Percentiles rank a stretch among this genome's conserved stretches.
Evolutionary conservation across 805 yeast genomes (phyloP).

Genomic region (Brettanomyces anomalus): DNA sequence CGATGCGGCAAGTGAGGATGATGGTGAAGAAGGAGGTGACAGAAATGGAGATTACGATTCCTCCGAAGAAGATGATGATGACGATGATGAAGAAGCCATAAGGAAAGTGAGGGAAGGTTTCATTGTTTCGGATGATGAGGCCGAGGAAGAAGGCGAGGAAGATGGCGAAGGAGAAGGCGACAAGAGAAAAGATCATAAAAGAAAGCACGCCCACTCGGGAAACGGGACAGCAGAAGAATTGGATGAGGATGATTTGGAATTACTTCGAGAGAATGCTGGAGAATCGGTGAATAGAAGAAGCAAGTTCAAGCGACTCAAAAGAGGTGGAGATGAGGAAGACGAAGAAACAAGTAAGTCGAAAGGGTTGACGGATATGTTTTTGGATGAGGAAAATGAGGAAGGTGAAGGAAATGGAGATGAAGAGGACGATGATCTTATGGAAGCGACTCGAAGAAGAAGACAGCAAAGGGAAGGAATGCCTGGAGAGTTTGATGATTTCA

Average conservation of each 20-base stretch:
- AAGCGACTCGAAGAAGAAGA: constrained; percentile 20
- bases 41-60: constrained; percentile 45
- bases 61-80: constrained; percentile 79
- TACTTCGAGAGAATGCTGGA: constrained; percentile 86
- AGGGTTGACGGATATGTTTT: constrained; percentile 60
- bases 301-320: constrained; percentile 74
- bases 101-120: constrained; percentile 81
- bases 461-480: constrained; percentile 22
- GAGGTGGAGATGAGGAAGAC: constrained; percentile 45
- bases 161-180: constrained; percentile 22
- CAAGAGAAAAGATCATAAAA: constrained; percentile 29
- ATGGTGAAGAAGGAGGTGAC: constrained; percentile 25
- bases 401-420: constrained; percentile 25
- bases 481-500: constrained; percentile 93
- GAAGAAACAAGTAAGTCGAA: constrained; percentile 14
- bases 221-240: constrained; percentile 38
- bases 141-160: constrained; percentile 46
- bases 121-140: constrained; percentile 74
- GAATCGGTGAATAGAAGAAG: constrained; percentile 39
- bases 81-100: constrained; percentile 86
- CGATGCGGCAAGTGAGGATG: constrained; percentile 23
- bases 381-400: constrained; percentile 43
- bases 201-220: constrained; percentile 29
- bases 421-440: constrained; percentile 23
- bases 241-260: constrained; percentile 92